Base-by-base conservation (phyloP, 2,329 filamentous ascomycete species). In the Ophiostoma sp. region DNA sequence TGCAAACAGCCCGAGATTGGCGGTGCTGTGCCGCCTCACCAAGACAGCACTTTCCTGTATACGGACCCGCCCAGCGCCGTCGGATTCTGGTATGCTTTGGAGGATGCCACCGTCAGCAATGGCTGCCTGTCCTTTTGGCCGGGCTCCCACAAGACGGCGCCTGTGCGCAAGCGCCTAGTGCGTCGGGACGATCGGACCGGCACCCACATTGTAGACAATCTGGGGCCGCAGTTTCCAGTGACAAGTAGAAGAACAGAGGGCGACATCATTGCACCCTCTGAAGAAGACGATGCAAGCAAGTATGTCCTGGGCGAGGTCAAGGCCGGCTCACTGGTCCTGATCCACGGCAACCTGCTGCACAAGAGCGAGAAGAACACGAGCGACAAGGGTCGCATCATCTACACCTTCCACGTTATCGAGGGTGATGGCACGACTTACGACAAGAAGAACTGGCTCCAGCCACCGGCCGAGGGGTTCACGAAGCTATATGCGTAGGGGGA, bases 1-100 rank as follows among this genome's bases (percentile, higher is more conserved):
- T 98, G 94, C 88, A 99, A 99, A 82, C 95, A 98, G 83, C 95
- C 96, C 28, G 93, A 97, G 83, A 98, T 98, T 71, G 96, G 96
- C 36, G 95, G 93, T 28, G 92, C 93, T 1, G 96, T 98, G 59
- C 94, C 92, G 0, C 90, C 94, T 28, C 96, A 99, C 81, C 95
- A 97, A 83, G 95, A 98, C 82, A 93, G 89, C 76, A 95, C 94
- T 0, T 99, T 98, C 78, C 78, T 99, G 75, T 98, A 97, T 81
- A 98, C 96, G 1, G 85, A 94, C 76, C 92, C 93, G 50, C 95
- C 95, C 0, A 93, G 89, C 52, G 96, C 96, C 0, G 93, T 98
- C 1, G 96, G 96, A 0, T 98, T 95, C 84, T 99, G 96, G 96
- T 97, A 98, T 82, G 96, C 96, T 15, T 87, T 99, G 52, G 95